Evolutionary conservation across 2,329 filamentous ascomycete genomes (phyloP).

Genomic region (Phyllosticta citrichinensis): DNA sequence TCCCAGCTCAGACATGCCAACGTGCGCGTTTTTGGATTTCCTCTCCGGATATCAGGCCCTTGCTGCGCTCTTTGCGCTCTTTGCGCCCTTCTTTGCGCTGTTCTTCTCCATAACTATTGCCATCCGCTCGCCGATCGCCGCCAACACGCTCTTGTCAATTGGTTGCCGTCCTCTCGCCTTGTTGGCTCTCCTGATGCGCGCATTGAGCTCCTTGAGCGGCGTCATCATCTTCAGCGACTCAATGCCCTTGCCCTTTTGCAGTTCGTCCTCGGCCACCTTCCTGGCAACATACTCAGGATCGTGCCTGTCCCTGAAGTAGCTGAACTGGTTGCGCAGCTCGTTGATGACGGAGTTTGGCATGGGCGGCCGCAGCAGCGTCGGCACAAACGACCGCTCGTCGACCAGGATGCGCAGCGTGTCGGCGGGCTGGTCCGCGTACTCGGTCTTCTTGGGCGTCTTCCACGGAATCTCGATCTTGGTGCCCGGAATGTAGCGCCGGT

Average conservation of each 20-base stretch:
- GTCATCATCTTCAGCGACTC: conserved; percentile 32
- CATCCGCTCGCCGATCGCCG: conserved; percentile 34
- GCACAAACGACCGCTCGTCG: conserved; percentile 65
- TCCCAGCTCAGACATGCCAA: background rate
- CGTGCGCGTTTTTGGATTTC: background rate
- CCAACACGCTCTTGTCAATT: conserved; percentile 28
- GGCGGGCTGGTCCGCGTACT: conserved; percentile 43
- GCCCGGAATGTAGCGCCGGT: conserved; percentile 27
- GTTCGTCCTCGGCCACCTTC: conserved; percentile 51
- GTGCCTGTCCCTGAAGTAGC: conserved; percentile 70
- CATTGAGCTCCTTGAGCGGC: conserved; percentile 34
- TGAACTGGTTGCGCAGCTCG: conserved; percentile 77
- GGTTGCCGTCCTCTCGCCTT: conserved; percentile 24
- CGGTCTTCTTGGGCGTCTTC: conserved; percentile 19
- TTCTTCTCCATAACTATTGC: conserved; percentile 5
- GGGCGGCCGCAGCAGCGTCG: conserved; percentile 65
- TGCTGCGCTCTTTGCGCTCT: background rate
- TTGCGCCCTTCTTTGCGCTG: too few species aligned
- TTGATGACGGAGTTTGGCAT: conserved; percentile 72
- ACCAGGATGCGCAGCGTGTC: conserved; percentile 73
- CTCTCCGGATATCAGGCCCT: background rate
- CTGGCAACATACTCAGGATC: conserved; percentile 60
- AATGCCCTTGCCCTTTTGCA: conserved; percentile 30
- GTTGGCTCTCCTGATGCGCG: conserved; percentile 11
- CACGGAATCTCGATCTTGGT: conserved; percentile 16